A percentile compares a stretch with the other conserved stretches of the same genome.
Conservation (phyloP, 2,329 filamentous ascomycete species). For the Fusarium tuaranense region DNA sequence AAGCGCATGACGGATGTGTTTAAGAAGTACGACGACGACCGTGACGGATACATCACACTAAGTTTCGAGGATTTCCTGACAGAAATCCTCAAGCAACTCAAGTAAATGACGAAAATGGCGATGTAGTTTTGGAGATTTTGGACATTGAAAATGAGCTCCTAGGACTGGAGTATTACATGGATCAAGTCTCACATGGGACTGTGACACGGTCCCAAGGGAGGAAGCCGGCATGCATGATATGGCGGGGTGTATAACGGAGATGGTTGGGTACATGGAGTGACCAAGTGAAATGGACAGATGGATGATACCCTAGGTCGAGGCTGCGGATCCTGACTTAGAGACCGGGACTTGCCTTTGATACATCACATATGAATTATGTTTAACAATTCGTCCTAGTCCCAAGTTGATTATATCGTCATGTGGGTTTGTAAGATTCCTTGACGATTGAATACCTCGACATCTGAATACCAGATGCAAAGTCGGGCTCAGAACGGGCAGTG, state of each 20-base stretch:
- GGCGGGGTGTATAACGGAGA: slow-evolving; percentile 16
- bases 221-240: slow-evolving; percentile 10
- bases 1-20: slow-evolving; percentile 99
- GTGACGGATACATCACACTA: slow-evolving; percentile 90
- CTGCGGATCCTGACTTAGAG: slow-evolving; percentile 41
- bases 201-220: slow-evolving; percentile 7
- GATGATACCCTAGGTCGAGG: slow-evolving; percentile 47
- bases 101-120: slow-evolving; percentile 48
- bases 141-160: background rate
- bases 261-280: slow-evolving; percentile 4
- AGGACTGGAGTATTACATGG: background rate
- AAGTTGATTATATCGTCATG: background rate
- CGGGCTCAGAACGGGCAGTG: background rate
- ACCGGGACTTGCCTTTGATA: slow-evolving; percentile 37
- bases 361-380: slow-evolving; percentile 34
- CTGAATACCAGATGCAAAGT: background rate
- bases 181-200: slow-evolving; percentile 3
- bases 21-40: slow-evolving; percentile 97
- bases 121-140: slow-evolving; percentile 1
- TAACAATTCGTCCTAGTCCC: background rate
- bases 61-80: slow-evolving; percentile 86
- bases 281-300: slow-evolving; percentile 31
- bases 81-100: slow-evolving; percentile 72
- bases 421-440: background rate
- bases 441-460: background rate